A percentile compares a stretch with the other conserved stretches of the same genome.
Evolutionary conservation across 345 rosid species (phyloP).

Genomic region (Moricandia moricandioides): DNA sequence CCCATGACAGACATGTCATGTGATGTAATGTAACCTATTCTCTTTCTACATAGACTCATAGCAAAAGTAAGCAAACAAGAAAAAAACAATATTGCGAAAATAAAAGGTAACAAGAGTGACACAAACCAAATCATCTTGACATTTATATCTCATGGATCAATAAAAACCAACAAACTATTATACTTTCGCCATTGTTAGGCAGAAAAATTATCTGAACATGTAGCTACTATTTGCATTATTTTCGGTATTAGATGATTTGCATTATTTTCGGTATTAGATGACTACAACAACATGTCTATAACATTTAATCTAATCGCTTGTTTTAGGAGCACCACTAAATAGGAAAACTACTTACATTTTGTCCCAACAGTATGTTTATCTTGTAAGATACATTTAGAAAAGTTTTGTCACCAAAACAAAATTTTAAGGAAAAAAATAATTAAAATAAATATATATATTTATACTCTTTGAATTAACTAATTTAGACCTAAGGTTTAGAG

Average conservation of each 20-base stretch:
- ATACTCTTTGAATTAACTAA: no score
- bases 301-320: background rate
- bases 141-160: background rate
- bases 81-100: background rate
- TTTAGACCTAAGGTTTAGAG: no score
- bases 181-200: background rate
- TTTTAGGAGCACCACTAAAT: background rate
- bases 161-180: background rate
- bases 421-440: no score
- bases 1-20: conserved; percentile 37
- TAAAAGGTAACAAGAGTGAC: conserved; percentile 10
- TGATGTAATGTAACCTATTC: conserved; percentile 26
- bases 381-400: no score
- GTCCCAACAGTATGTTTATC: background rate
- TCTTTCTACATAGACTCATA: conserved; percentile 13
- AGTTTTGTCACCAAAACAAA: no score
- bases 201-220: background rate
- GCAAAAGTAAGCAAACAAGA: background rate
- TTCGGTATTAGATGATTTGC: background rate
- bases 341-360: background rate
- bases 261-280: background rate
- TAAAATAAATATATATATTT: no score
- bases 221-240: background rate
- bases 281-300: background rate
- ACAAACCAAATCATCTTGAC: conserved; percentile 12